Percentiles rank a stretch among this genome's conserved stretches.
Evolutionary conservation across 1,284 basidiomycete genomes (phyloP).

Genomic region (Cutaneotrichosporon sp.): DNA sequence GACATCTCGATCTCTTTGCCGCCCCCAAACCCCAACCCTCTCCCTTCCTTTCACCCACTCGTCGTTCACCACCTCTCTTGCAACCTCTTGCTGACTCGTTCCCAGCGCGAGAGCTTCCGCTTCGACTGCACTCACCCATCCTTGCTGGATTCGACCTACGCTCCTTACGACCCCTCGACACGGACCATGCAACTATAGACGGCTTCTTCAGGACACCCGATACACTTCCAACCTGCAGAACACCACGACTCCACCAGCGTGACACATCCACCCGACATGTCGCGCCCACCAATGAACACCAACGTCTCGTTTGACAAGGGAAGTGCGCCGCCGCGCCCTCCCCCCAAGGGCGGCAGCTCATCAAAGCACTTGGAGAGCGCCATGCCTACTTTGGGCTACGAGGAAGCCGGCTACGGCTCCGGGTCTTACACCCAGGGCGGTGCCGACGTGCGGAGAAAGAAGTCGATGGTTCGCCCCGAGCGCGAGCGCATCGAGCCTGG

Average conservation of each 20-base stretch:
- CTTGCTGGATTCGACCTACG: background rate
- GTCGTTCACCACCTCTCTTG: background rate
- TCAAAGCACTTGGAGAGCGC: constrained; percentile 14
- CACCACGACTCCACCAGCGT: background rate
- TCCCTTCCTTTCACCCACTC: background rate
- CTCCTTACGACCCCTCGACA: constrained; percentile 33
- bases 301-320: constrained; percentile 47
- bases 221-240: constrained; percentile 12
- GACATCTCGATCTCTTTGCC: background rate
- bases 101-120: background rate
- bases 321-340: constrained; percentile 26
- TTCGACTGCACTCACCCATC: background rate
- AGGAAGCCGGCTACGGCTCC: constrained; percentile 37
- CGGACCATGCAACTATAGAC: constrained; percentile 28
- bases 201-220: constrained; percentile 7
- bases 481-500: constrained; percentile 95
- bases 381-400: constrained; percentile 34
- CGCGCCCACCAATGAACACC: constrained; percentile 38
- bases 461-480: constrained; percentile 90
- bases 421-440: constrained; percentile 41
- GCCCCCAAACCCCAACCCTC: too few species aligned
- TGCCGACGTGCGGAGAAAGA: constrained; percentile 69
- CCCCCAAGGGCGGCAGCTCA: constrained; percentile 36
- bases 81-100: background rate
- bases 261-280: constrained; percentile 32